Evolutionary conservation across 179 eudicot species (phyloP), one percentile per base, ranked within the genome.

Genomic region (Beta lomatogona): DNA sequence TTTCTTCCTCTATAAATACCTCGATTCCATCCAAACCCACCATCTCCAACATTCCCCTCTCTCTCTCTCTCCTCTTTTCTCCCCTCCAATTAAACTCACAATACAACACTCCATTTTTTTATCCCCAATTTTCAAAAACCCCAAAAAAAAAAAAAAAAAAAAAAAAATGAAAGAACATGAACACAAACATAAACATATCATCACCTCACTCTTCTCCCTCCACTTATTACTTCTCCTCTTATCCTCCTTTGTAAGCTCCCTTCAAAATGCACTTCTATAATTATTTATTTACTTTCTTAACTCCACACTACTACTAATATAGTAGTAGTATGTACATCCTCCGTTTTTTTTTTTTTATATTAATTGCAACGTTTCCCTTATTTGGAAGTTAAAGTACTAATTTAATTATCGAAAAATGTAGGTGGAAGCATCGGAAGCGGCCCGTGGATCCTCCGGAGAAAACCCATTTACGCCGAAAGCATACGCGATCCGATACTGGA

Each of bases 381-480:
- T 3, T 31, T 53, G 36, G 45, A 5, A 9, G 18, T 10, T 31
- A 1, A 1, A 28, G 31, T 36, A 10, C 9, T 16, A 70, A 8
- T n/a, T 55, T 41, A 6, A 12, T 60, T 25, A 6, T 60, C 18
- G 4, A 5, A 44, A 16, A 54, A 25, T 85, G 82, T 55, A 75
- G 88, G 83, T 72, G 6, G 11, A 9, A 1, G n/a, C 52, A 3
- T 65, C 64, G 67, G 85, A 82, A 25, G 36, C 50, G 9, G 85
- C 83, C 16, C 65, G 63, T 12, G 78, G 81, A 2, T 64, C 80
- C 1, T 71, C 86, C 45, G 83, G 82, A 65, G 91, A 82, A 4
- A 90, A 86, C 81, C 98, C 97, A 8, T 93, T 94, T 82, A 71
- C 94, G 4, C 96, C 97, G 0, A 88, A 86, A 48, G 97, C 91